Conservation (phyloP, 1,284 basidiomycete species). For the Termitomyces sp. region DNA sequence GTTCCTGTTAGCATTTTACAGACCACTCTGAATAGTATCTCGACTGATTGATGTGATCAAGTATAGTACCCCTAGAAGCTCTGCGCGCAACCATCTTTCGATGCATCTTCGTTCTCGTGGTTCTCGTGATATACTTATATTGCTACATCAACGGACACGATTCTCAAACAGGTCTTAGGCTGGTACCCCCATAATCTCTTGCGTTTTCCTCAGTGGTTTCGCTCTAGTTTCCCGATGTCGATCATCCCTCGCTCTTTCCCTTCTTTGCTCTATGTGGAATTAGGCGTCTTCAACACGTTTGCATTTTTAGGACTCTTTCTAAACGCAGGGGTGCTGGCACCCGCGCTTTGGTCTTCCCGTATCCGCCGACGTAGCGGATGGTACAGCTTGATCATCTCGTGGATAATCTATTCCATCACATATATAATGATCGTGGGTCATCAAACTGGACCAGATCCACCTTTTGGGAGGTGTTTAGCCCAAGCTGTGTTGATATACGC, state of each 20-base stretch:
- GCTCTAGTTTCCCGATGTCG: not conserved
- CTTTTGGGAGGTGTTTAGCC: slow-evolving; percentile 19
- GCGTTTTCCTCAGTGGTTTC: not conserved
- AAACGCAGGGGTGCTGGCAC: slow-evolving; percentile 8
- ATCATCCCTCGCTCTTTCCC: not conserved
- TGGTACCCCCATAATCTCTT: not conserved
- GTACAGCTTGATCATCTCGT: slow-evolving; percentile 22
- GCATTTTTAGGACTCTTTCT: slow-evolving; percentile 7
- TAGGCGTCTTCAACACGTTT: slow-evolving; percentile 9
- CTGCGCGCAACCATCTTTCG: not conserved
- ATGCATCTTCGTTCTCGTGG: not conserved
- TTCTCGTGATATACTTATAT: no score
- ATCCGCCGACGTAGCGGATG: slow-evolving; percentile 19
- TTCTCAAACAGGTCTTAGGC: not conserved
- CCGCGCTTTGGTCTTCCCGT: slow-evolving; percentile 8
- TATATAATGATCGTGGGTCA: slow-evolving; percentile 23
- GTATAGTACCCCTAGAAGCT: not conserved
- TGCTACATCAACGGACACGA: not conserved
- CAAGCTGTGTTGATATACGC: slow-evolving; percentile 26
- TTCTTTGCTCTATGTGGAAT: not conserved
- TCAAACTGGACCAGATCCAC: slow-evolving; percentile 22
- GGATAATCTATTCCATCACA: slow-evolving; percentile 23
- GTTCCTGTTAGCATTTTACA: no score
- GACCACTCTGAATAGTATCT: no score
- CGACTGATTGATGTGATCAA: no score